A percentile compares a stretch with the other conserved stretches of the same genome.
Evolutionary conservation across 306 rosid species (phyloP).

Genomic region (Malus orientalis): DNA sequence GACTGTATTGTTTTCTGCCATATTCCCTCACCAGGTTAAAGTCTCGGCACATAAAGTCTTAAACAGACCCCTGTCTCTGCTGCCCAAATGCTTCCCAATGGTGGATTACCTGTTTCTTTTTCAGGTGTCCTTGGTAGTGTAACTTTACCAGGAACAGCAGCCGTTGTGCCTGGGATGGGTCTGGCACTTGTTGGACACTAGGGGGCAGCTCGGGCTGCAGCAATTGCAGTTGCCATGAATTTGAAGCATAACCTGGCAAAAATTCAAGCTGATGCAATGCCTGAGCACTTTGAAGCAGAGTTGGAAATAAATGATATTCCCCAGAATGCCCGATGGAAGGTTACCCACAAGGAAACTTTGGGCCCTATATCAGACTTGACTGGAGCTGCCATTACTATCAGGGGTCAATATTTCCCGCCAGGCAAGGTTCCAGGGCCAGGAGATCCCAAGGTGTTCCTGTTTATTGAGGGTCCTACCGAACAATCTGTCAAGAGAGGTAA

Average conservation of each 20-base stretch:
- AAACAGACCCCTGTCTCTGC: not conserved
- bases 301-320: conserved; percentile 92
- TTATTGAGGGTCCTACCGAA: conserved; percentile 82
- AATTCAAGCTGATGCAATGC: conserved; percentile 74
- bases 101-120: too few species aligned
- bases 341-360: conserved; percentile 88
- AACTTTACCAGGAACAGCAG: conserved; percentile 22
- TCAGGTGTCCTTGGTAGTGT: not conserved
- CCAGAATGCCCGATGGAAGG: conserved; percentile 92
- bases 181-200: conserved; percentile 44
- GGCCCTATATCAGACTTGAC: conserved; percentile 90
- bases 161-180: conserved; percentile 47
- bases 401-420: conserved; percentile 81
- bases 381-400: conserved; percentile 92
- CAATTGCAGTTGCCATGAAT: conserved; percentile 70
- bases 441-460: conserved; percentile 81
- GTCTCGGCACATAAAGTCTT: conserved; percentile 75
- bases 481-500: conserved; percentile 88
- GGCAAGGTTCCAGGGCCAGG: conserved; percentile 78
- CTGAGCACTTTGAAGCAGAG: conserved; percentile 85
- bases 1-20: conserved; percentile 20
- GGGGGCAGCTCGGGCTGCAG: conserved; percentile 74
- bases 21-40: conserved; percentile 88
- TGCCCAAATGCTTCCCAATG: too few species aligned
- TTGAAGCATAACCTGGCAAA: conserved; percentile 78